These are phyloP conservation scores for Monosporozyma solicola DNA, from an alignment of 805 yeast species.

Conservation along the genomic window DNA sequence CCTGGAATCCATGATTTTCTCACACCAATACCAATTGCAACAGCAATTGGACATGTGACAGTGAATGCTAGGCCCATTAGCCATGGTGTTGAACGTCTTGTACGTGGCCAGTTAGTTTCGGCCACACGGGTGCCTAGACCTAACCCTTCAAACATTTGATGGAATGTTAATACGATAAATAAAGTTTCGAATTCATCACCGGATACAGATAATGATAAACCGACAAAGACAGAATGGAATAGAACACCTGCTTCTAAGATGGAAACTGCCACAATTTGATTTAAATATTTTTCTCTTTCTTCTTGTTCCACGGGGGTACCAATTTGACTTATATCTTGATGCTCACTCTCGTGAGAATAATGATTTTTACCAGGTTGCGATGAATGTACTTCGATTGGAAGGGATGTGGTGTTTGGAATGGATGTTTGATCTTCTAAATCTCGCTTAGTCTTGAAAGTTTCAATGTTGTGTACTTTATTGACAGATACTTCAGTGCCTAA, in stretches of 20 bases:
- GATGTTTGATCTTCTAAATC: not conserved
- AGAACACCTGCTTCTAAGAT: constrained; percentile 67
- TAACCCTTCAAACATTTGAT: constrained; percentile 71
- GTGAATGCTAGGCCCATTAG: constrained; percentile 42
- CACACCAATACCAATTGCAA: constrained; percentile 68
- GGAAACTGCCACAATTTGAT: constrained; percentile 46
- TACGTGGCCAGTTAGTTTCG: constrained; percentile 45
- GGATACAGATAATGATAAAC: constrained; percentile 54
- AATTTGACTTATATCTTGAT: constrained; percentile 11
- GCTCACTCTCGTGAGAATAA: constrained; percentile 7
- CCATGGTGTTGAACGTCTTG: constrained; percentile 35
- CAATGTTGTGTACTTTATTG: not conserved
- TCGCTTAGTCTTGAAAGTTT: not conserved
- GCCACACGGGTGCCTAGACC: constrained; percentile 69
- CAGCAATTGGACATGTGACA: constrained; percentile 57
- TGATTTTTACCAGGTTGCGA: constrained; percentile 4
- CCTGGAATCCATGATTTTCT: constrained; percentile 49
- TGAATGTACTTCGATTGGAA: not conserved
- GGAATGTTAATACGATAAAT: constrained; percentile 60
- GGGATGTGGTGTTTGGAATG: not conserved
- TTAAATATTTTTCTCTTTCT: constrained; percentile 40
- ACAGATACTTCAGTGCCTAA: not conserved
- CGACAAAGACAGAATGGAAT: constrained; percentile 70
- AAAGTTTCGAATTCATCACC: constrained; percentile 57
- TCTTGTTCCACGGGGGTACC: constrained; percentile 9